A percentile compares a stretch with the other conserved stretches of the same genome.
phyloP scores from a whole-genome alignment of 2,329 filamentous ascomycete genomes.

The Nemania sp. region DNA sequence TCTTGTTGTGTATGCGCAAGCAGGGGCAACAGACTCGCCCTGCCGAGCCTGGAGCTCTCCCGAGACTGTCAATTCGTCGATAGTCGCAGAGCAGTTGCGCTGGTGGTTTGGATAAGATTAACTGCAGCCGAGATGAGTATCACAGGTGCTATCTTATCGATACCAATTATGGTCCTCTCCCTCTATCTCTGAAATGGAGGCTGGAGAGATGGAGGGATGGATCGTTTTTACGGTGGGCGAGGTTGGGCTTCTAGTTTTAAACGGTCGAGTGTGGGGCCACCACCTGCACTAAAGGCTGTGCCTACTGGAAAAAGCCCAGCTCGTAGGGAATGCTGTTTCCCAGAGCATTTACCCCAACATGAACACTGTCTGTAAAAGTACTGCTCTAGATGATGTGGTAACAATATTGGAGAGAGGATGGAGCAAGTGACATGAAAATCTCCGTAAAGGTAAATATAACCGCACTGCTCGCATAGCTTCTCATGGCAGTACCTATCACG shows the following conservation, averaged over 20 bases:
- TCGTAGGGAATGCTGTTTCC: no score
- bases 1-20: background rate
- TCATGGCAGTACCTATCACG: no score
- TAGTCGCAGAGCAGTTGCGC: background rate
- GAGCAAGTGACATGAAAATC: no score
- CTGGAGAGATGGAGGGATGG: constrained; percentile 4
- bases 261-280: constrained; percentile 21
- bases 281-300: background rate
- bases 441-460: no score
- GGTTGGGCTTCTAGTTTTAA: constrained; percentile 25
- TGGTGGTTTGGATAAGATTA: background rate
- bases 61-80: background rate
- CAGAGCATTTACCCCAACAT: no score
- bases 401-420: no score
- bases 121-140: background rate
- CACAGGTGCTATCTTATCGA: constrained; percentile 18
- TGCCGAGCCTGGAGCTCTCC: constrained; percentile 14
- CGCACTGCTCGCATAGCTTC: no score
- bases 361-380: no score
- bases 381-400: no score
- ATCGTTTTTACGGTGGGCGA: constrained; percentile 19
- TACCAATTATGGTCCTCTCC: constrained; percentile 8
- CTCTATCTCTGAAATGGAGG: constrained; percentile 6
- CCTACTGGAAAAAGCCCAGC: background rate
- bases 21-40: constrained; percentile 10